Base-by-base conservation (phyloP, 2,329 filamentous ascomycete genomes). In the Balansia obtecta region DNA sequence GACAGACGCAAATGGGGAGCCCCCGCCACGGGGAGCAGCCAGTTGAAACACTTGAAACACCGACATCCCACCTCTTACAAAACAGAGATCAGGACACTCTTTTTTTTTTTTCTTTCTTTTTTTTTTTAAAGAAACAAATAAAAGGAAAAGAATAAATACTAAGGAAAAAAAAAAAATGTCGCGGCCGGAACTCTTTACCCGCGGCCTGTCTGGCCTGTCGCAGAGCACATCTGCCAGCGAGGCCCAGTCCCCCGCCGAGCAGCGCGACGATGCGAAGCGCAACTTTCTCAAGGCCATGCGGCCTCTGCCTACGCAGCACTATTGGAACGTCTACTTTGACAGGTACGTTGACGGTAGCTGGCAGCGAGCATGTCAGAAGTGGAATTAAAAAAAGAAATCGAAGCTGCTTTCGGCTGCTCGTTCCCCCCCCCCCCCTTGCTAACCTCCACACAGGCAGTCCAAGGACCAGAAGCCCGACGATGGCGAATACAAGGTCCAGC, bases 191-290 rank as follows among this genome's bases (percentile, higher is more conserved):
- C 71, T 82, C 63, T 77, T 82, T 62, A 83, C 80, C 42, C 73
- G 77, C 57, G 79, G 77, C 62, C 75, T 86, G 52, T 80, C 83
- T 33, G 71, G 72, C 52, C 74, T 83, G 52, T 76, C 78, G 51
- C 75, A 82, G 63, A 73, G 74, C 64, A 73, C 75, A 57, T 74
- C 78, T 54, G 69, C 76, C 45, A 79, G 78, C 62, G 75, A 74
- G 53, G 79, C 79, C 52, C 72, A 75, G 56, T 86, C 85, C 10
- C 85, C 86, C 27, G 84, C 86, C 50, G 80, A 83, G 61, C 76
- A 82, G 66, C 83, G 86, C 60, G 85, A 86, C 66, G 82, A 85
- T 67, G 85, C 85, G 51, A 89, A 89, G 80, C 82, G 85, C 71
- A 89, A 89, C 72, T 86, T 90, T 66, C 75, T 88, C 58, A 82